phyloP scores from a whole-genome alignment of 2,329 filamentous ascomycete genomes.

The Fusarium chuoi region DNA sequence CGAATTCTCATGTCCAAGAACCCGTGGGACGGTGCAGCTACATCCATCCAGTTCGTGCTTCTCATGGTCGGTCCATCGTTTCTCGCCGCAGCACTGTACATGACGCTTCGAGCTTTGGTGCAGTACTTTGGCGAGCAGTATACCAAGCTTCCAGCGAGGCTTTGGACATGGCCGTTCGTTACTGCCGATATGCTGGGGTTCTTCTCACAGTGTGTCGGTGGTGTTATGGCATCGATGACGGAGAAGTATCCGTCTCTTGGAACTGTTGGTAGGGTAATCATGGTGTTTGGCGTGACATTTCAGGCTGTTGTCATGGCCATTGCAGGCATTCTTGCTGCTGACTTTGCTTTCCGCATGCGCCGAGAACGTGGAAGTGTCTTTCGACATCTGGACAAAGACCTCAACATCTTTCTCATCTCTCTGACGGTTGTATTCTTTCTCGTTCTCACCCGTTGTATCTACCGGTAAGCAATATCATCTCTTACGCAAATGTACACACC shows the following conservation, averaged over 20 bases:
- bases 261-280: not conserved
- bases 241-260: not conserved
- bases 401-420: not conserved
- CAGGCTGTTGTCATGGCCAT: not conserved
- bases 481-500: fast-evolving
- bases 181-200: not conserved
- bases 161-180: not conserved
- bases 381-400: not conserved
- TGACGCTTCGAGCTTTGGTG: not conserved
- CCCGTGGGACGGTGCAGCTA: not conserved
- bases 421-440: not conserved
- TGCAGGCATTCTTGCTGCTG: not conserved
- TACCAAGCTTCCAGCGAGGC: not conserved
- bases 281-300: not conserved
- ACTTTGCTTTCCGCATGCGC: not conserved
- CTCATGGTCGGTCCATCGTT: not conserved
- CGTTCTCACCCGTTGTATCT: not conserved
- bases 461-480: not conserved
- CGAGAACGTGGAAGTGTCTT: not conserved
- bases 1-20: not conserved
- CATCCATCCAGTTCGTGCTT: not conserved
- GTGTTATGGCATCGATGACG: not conserved
- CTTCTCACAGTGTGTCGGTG: not conserved
- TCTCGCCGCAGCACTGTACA: not conserved
- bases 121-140: not conserved